Evolutionary conservation across 345 rosid genomes (phyloP), one percentile per base, ranked within the genome.

Genomic region (Nephelium lappaceum): DNA sequence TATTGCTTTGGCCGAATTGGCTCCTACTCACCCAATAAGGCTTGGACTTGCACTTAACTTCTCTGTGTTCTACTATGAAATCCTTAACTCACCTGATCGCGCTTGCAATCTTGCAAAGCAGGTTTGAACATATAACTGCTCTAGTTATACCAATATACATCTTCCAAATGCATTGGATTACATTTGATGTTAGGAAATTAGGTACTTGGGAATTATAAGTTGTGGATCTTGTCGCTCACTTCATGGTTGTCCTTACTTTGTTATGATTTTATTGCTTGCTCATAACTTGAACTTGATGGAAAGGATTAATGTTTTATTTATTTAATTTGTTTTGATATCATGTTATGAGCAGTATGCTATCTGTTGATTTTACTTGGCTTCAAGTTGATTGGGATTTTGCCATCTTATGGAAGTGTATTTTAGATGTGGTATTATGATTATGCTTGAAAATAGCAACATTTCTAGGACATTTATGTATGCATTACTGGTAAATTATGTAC

Each of bases 41-140:
- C 90, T 96, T 83, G 99, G 99, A 61, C 98, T 96, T 71, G 98
- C 99, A 15, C 98, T 96, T 63, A 95, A 95, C 89, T 95, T 95
- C 91, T 95, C 99, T 19, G 99, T 95, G 23, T 95, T 95, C 86
- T 95, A 93, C 83, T 95, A 95, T 83, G 99, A 95, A 90, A 95
- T 95, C 75, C 98, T 95, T 58, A 95, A 92, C 90, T 95, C 99
- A 60, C 97, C 99, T 65, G 99, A 95, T 75, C 96, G 98, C 42
- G 99, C 99, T 2, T 95, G 99, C 84, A 91, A 80, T 82, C 99
- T 95, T 36, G 99, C 98, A 4, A 95, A 95, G 82, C 96, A 91
- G 98, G 98, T 95, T 69, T 61, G 42, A 77, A 36, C 67, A 19
- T 62, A 65, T 41, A 24, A 53, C 41, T 57, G 45, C 67, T 42